Conservation (phyloP, 2,329 filamentous ascomycete genomes). For the Zalaria sp. region DNA sequence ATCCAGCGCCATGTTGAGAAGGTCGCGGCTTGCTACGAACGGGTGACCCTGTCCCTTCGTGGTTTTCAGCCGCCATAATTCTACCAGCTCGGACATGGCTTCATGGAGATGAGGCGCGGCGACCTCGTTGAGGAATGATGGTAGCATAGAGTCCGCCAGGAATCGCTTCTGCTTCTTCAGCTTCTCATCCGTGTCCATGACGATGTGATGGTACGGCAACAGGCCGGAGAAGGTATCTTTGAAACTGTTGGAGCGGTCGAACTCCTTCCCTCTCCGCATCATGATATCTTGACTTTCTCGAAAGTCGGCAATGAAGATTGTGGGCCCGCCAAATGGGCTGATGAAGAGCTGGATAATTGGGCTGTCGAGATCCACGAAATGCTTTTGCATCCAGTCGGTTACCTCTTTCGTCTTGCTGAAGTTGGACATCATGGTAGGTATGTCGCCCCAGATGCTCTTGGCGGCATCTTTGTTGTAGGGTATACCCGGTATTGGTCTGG, state of each 20-base stretch:
- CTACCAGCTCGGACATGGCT: conserved; percentile 11
- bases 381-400: conserved; percentile 6
- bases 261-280: conserved; percentile 28
- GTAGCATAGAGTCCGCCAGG: conserved; percentile 15
- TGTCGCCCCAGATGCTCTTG: conserved; percentile 26
- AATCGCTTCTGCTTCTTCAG: conserved; percentile 12
- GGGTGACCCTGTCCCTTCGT: conserved; percentile 15
- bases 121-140: conserved; percentile 14
- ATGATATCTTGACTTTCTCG: conserved; percentile 32
- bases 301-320: conserved; percentile 30
- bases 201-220: conserved; percentile 12
- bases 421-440: conserved; percentile 25
- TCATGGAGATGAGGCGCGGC: conserved; percentile 14
- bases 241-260: conserved; percentile 26
- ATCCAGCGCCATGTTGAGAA: conserved; percentile 22
- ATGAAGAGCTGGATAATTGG: conserved; percentile 36
- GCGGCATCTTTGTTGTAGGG: conserved; percentile 28
- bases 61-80: conserved; percentile 18
- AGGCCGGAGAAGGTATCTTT: conserved; percentile 12
- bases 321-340: conserved; percentile 27
- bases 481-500: conserved; percentile 31
- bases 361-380: conserved; percentile 14
- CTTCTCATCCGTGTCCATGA: conserved; percentile 11
- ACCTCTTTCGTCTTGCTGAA: conserved; percentile 16
- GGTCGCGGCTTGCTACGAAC: conserved; percentile 21